Conservation (phyloP, 768 basidiomycete genomes). For the Gyrodon lividus region DNA sequence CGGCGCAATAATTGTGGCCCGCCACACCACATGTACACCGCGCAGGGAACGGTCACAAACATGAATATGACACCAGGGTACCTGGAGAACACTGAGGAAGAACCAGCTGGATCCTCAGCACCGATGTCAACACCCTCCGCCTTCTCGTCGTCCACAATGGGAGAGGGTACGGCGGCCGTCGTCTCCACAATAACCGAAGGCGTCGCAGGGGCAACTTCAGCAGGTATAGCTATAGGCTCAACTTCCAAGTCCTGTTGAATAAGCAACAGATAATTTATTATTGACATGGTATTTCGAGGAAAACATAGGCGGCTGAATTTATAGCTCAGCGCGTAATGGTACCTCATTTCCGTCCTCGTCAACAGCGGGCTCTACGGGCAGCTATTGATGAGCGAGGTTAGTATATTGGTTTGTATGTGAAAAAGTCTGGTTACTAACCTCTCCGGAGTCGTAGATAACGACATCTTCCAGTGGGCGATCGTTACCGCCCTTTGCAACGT, state of each 20-base stretch:
- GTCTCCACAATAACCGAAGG: constrained; percentile 5
- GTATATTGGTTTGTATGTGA: neutral
- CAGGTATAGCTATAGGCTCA: constrained; percentile 13
- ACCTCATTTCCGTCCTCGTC: constrained; percentile 82
- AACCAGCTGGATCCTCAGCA: constrained; percentile 2
- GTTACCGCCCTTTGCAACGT: constrained; percentile 61
- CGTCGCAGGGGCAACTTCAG: constrained; percentile 15
- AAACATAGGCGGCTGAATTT: constrained; percentile 42
- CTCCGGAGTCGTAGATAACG: constrained; percentile 81
- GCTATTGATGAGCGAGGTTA: constrained; percentile 34
- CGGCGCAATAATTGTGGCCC: constrained; percentile 40
- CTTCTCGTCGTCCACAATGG: constrained; percentile 1
- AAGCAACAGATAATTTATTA: constrained; percentile 48
- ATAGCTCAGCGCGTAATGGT: constrained; percentile 94
- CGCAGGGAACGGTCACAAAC: constrained; percentile 45
- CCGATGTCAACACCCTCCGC: constrained; percentile 10
- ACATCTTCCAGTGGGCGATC: constrained; percentile 81
- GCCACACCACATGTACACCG: constrained; percentile 51
- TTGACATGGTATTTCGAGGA: constrained; percentile 44
- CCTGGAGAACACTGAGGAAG: constrained; percentile 11
- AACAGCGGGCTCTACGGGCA: constrained; percentile 49
- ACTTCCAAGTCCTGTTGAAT: constrained; percentile 43
- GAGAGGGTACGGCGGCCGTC: neutral
- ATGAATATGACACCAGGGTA: constrained; percentile 31
- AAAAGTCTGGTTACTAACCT: constrained; percentile 51